A percentile compares a stretch with the other conserved stretches of the same genome.
These are phyloP conservation scores for Geosmithia morbida DNA, from an alignment of 2,329 filamentous ascomycete genomes.

Conservation along the genomic window DNA sequence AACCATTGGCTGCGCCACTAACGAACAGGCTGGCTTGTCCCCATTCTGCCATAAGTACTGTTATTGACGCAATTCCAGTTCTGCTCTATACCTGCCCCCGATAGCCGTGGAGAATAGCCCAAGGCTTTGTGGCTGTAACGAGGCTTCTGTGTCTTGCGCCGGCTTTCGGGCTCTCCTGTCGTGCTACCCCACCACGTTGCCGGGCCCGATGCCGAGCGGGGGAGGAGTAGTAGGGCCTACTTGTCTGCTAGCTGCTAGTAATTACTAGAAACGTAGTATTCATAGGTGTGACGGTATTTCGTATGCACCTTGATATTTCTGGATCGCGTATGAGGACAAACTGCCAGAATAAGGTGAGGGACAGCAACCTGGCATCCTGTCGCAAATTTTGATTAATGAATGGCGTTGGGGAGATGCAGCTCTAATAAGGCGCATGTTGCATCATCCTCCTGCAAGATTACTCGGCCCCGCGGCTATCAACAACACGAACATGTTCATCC, in stretches of 20 bases:
- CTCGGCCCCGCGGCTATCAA: too few species aligned
- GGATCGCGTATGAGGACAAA: neutral
- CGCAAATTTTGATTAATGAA: neutral
- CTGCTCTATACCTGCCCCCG: neutral
- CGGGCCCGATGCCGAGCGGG: neutral
- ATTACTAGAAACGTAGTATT: neutral
- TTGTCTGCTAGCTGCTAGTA: neutral
- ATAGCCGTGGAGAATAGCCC: conserved; percentile 1
- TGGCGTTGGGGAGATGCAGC: neutral
- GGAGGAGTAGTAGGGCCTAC: neutral
- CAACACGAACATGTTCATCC: too few species aligned
- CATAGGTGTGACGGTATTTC: too few species aligned
- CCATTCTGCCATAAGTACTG: neutral
- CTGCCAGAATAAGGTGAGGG: neutral
- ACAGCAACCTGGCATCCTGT: neutral
- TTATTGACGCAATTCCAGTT: conserved; percentile 3
- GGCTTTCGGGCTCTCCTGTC: conserved; percentile 3
- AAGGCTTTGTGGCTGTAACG: neutral
- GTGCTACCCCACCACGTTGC: conserved; percentile 1
- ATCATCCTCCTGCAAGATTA: too few species aligned
- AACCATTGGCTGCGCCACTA: neutral
- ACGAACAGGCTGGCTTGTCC: neutral
- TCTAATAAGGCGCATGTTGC: neutral
- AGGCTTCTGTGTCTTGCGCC: neutral
- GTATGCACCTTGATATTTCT: neutral